These are phyloP conservation scores for Phialocephala subalpina DNA, from an alignment of 2,329 filamentous ascomycete species.

Conservation along the genomic window DNA sequence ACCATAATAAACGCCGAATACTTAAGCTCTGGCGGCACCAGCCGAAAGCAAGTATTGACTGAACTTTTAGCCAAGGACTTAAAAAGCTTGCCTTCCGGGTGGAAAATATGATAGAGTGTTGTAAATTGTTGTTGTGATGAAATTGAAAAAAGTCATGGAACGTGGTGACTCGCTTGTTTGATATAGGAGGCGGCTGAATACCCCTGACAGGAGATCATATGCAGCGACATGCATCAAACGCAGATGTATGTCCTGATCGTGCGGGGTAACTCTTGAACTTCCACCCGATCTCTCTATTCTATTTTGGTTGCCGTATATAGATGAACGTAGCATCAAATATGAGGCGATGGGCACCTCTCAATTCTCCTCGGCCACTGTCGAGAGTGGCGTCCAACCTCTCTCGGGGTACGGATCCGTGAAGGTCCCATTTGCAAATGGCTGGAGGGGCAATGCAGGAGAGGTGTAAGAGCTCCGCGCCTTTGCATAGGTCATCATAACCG, in stretches of 20 bases:
- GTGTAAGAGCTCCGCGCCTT: conserved; percentile 24
- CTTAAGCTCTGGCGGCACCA: not conserved
- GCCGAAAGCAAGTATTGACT: not conserved
- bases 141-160: not conserved
- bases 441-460: conserved; percentile 18
- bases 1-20: not conserved
- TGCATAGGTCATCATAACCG: conserved; percentile 21
- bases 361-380: not conserved
- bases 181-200: conserved; percentile 4
- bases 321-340: not conserved
- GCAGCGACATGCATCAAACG: not conserved
- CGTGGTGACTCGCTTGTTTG: not conserved
- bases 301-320: not conserved
- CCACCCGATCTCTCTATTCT: not conserved
- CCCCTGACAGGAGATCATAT: conserved; percentile 5
- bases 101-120: not conserved
- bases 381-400: not conserved
- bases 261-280: not conserved
- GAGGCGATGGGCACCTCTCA: not conserved
- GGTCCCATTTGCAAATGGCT: conserved; percentile 26
- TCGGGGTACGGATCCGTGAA: conserved; percentile 21
- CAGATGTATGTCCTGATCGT: conserved; percentile 5
- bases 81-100: conserved; percentile 4
- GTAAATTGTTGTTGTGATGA: not conserved
- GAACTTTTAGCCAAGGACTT: not conserved